Evolutionary conservation across 2,329 filamentous ascomycete genomes (phyloP), one percentile per base, ranked within the genome.

Genomic region (Trichoderma afroharzianum): DNA sequence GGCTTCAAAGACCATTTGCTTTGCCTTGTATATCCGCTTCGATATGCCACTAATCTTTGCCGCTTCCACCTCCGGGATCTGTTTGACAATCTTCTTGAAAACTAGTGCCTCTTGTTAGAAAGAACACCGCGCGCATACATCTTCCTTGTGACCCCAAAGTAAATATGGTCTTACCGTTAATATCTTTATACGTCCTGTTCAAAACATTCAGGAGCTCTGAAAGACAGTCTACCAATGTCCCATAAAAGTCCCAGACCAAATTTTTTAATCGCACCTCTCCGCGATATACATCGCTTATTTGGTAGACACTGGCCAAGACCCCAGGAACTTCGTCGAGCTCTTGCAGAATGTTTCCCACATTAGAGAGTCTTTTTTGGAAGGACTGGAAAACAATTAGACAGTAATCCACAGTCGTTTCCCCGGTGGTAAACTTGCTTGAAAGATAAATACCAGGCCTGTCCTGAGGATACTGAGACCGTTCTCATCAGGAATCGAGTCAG

Each of bases 221-320:
- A 33, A 69, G 67, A 15, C 57, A 62, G 57, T 69, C 67, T 33
- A 69, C 39, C 6, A 69, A 33, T 1, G 39, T 69, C 15, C 67
- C 67, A 53, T 69, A 69, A n/a, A 69, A 69, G 4, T 69, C 67
- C 67, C 67, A 69, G 6, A 69, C 30, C 14, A 69, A 26, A 4
- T 69, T 69, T 21, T 69, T 62, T 26, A 69, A 30, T 11, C 57
- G 39, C 24, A 69, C 32, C 6, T 69, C 67, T n/a, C 28, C 30
- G 12, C 43, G 57, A 28, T 69, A 69, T 32, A 39, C 39, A 6
- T 53, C 57, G 30, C 67, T 62, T 61, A 69, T 69, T 58, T 69
- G 57, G 33, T 33, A 69, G 39, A 69, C 9, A 7, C 67, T 69
- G n/a, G 67, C 67, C 6, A 69, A 11, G 21, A 69, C 67, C 1